Evolutionary conservation across 345 rosid species (phyloP).

Genomic region (Boechera stricta): DNA sequence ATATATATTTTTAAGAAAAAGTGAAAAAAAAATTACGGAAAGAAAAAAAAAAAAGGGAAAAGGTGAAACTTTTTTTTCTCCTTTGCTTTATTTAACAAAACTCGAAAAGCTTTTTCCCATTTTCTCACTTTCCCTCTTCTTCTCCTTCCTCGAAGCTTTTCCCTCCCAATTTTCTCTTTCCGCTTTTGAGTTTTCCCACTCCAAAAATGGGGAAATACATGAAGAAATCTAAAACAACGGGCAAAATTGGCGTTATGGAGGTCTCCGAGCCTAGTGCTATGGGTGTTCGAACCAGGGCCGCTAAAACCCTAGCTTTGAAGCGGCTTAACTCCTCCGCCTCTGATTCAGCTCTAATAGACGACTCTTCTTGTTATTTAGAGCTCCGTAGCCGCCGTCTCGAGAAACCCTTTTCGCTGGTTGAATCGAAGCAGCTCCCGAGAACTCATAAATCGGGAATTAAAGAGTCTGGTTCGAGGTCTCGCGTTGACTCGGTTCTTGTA

Average conservation of each 20-base stretch:
- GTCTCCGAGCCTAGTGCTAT: conserved; percentile 33
- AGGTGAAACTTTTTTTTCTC: not conserved
- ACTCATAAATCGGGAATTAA: conserved; percentile 13
- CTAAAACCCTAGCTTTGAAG: conserved; percentile 53
- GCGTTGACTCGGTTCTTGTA: conserved; percentile 26
- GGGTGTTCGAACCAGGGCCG: conserved; percentile 51
- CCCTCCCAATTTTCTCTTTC: conserved; percentile 44
- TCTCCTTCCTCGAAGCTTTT: conserved; percentile 34
- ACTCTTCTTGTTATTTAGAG: conserved; percentile 64
- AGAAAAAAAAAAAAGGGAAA: too few species aligned
- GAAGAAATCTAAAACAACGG: conserved; percentile 45
- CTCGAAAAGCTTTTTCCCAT: conserved; percentile 5
- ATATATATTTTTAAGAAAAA: too few species aligned
- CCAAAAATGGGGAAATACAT: conserved; percentile 45
- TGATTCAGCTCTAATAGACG: conserved; percentile 14
- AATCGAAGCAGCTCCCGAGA: conserved; percentile 30
- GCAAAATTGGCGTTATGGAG: conserved; percentile 41
- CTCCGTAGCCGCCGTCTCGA: conserved; percentile 73
- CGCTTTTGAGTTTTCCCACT: conserved; percentile 30
- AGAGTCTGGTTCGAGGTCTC: conserved; percentile 36
- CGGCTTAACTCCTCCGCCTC: conserved; percentile 42
- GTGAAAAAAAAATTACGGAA: too few species aligned
- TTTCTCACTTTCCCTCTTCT: conserved; percentile 23
- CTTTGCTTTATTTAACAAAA: conserved; percentile 22
- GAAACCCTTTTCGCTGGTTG: conserved; percentile 43